Conservation (phyloP, 768 basidiomycete species). For the Mrakia frigida region DNA sequence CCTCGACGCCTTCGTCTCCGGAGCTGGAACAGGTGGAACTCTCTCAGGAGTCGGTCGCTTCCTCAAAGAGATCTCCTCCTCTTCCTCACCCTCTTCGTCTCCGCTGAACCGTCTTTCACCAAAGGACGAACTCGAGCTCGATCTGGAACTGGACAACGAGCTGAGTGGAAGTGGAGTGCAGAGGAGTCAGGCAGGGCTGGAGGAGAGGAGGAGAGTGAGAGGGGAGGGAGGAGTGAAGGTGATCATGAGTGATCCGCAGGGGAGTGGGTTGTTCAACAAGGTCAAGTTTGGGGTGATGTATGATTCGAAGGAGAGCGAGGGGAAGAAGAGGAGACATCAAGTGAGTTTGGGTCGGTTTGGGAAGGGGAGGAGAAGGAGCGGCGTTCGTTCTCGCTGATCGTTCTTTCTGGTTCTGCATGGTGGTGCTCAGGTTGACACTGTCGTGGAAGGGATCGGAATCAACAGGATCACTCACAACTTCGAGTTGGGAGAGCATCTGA, state of each 20-base stretch:
- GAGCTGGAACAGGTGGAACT: slow-evolving; percentile 88
- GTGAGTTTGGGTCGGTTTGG: slow-evolving; percentile 38
- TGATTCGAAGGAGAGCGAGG: slow-evolving; percentile 84
- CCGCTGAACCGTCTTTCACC: too few species aligned
- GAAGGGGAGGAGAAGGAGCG: too few species aligned
- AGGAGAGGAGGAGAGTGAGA: background rate
- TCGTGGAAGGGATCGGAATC: slow-evolving; percentile 85
- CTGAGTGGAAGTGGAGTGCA: too few species aligned
- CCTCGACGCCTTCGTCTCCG: slow-evolving; percentile 78
- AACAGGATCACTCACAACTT: slow-evolving; percentile 90
- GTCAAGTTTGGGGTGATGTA: slow-evolving; percentile 93
- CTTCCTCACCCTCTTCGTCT: background rate
- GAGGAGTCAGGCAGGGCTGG: background rate
- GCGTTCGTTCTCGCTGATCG: too few species aligned
- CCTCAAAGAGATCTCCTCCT: slow-evolving; percentile 54
- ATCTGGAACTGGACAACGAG: background rate
- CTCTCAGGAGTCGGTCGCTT: slow-evolving; percentile 77
- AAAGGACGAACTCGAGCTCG: too few species aligned
- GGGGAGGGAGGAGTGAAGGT: slow-evolving; percentile 46
- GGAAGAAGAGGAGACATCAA: slow-evolving; percentile 84
- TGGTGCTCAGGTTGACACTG: slow-evolving; percentile 59
- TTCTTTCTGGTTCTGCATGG: too few species aligned
- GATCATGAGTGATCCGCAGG: slow-evolving; percentile 78
- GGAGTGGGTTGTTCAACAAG: slow-evolving; percentile 93
- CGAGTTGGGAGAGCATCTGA: slow-evolving; percentile 70